Conservation (phyloP, 352 stramenopile genomes). For the Proteromonas lacertae region DNA sequence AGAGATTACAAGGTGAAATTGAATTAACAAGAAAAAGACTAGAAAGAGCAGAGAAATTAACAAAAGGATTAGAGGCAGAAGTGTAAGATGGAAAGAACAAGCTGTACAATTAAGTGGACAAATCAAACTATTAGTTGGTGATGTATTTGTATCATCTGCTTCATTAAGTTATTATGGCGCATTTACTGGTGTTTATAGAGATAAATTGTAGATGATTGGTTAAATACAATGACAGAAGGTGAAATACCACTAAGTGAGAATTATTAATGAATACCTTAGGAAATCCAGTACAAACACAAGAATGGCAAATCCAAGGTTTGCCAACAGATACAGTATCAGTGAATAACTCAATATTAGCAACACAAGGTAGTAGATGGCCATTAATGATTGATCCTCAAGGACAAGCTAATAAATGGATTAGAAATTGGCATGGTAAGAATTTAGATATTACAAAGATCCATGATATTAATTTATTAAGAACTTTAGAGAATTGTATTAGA, state of each 20-base stretch:
- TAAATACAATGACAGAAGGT: slow-evolving; percentile 5
- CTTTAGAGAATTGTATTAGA: slow-evolving; percentile 45
- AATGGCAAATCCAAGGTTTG: slow-evolving; percentile 56
- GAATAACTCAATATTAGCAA: slow-evolving; percentile 59
- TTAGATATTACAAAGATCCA: slow-evolving; percentile 46
- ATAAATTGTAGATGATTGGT: slow-evolving; percentile 18
- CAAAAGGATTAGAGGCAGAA: slow-evolving; percentile 42
- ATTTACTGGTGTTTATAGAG: slow-evolving; percentile 45
- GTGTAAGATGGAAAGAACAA: slow-evolving; percentile 51
- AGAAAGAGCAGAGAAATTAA: slow-evolving; percentile 48
- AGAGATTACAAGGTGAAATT: slow-evolving; percentile 37
- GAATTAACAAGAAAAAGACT: slow-evolving; percentile 44
- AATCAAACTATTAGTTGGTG: slow-evolving; percentile 34
- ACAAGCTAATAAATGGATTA: too few species aligned
- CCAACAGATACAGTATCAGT: slow-evolving; percentile 52
- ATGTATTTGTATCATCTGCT: slow-evolving; percentile 53
- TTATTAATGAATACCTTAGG: slow-evolving; percentile 30
- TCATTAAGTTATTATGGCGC: slow-evolving; percentile 66
- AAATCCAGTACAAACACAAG: slow-evolving; percentile 45
- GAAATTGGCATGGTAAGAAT: slow-evolving; percentile 45
- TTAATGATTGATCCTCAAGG: slow-evolving; percentile 71
- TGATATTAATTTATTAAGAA: slow-evolving; percentile 40
- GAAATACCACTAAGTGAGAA: slow-evolving; percentile 5
- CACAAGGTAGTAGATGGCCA: slow-evolving; percentile 44
- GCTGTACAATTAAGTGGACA: slow-evolving; percentile 29